A percentile compares a stretch with the other conserved stretches of the same genome.
These are phyloP conservation scores for Pleurotus platypus DNA, from an alignment of 768 basidiomycete genomes.

Conservation along the genomic window DNA sequence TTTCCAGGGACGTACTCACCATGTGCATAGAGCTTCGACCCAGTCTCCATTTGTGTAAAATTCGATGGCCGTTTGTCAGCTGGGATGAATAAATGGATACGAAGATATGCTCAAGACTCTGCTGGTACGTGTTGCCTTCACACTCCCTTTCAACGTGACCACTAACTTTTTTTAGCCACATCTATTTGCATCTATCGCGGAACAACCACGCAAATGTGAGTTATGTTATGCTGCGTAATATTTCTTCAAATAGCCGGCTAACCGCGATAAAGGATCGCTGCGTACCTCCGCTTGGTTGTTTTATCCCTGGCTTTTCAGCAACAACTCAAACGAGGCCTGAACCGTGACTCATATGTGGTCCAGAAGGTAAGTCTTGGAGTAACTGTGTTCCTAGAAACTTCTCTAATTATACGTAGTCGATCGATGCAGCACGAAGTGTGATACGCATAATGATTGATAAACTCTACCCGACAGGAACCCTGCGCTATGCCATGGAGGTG, in stretches of 20 bases:
- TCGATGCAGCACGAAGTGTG: conserved; percentile 53
- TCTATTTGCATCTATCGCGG: conserved; percentile 41
- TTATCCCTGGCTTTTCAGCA: conserved; percentile 54
- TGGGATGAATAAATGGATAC: conserved; percentile 37
- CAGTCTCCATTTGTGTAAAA: conserved; percentile 28
- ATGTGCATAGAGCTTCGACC: conserved; percentile 27
- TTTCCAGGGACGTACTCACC: neutral
- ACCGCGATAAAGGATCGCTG: conserved; percentile 35
- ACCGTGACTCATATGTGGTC: conserved; percentile 39
- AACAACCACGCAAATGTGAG: conserved; percentile 41
- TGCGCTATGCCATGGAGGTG: conserved; percentile 51
- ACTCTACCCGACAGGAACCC: conserved; percentile 49
- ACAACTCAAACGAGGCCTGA: conserved; percentile 33
- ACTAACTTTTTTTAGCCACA: conserved; percentile 25
- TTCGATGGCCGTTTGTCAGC: conserved; percentile 33
- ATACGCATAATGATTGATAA: conserved; percentile 51
- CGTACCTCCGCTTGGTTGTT: conserved; percentile 55
- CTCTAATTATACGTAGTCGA: conserved; percentile 24
- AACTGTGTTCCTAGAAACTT: neutral
- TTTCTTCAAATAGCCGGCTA: conserved; percentile 7
- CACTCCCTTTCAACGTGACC: neutral
- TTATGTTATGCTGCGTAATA: neutral
- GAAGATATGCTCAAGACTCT: conserved; percentile 36
- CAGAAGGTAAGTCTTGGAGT: conserved; percentile 18
- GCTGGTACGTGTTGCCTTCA: conserved; percentile 24